phyloP scores from a whole-genome alignment of 768 basidiomycete species.

The Mycena polygramma region DNA sequence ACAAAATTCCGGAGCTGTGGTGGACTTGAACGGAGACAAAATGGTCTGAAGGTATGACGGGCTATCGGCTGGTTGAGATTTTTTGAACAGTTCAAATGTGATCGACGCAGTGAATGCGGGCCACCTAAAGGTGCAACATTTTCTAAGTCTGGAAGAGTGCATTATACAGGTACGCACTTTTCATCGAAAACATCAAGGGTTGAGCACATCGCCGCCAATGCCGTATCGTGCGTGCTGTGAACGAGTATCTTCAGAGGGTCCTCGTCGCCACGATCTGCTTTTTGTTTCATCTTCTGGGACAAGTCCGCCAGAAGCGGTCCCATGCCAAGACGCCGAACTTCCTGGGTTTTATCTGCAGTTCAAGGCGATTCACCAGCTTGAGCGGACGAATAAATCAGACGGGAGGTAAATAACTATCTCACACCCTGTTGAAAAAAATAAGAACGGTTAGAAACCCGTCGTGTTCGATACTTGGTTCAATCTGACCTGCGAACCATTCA shows the following conservation, averaged over 20 bases:
- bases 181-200: constrained; percentile 83
- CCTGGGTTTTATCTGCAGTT: constrained; percentile 73
- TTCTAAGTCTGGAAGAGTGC: too few species aligned
- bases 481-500: constrained; percentile 81
- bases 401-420: constrained; percentile 37
- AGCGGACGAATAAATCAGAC: constrained; percentile 23
- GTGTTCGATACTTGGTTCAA: neutral
- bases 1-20: constrained; percentile 59
- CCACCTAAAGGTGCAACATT: constrained; percentile 57
- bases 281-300: constrained; percentile 71
- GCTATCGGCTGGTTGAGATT: constrained; percentile 36
- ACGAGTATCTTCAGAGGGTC: constrained; percentile 76
- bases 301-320: constrained; percentile 79
- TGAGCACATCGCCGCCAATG: constrained; percentile 70
- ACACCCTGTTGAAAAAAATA: constrained; percentile 56
- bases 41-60: constrained; percentile 53
- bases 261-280: constrained; percentile 57
- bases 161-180: constrained; percentile 54
- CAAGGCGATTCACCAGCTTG: neutral
- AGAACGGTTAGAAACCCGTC: constrained; percentile 27
- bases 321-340: constrained; percentile 83
- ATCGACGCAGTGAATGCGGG: constrained; percentile 81
- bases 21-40: constrained; percentile 53
- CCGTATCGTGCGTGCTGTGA: constrained; percentile 80
- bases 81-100: constrained; percentile 80